phyloP scores from a whole-genome alignment of 2,329 filamentous ascomycete genomes.

The Aspergillus fumigatiaffinis region DNA sequence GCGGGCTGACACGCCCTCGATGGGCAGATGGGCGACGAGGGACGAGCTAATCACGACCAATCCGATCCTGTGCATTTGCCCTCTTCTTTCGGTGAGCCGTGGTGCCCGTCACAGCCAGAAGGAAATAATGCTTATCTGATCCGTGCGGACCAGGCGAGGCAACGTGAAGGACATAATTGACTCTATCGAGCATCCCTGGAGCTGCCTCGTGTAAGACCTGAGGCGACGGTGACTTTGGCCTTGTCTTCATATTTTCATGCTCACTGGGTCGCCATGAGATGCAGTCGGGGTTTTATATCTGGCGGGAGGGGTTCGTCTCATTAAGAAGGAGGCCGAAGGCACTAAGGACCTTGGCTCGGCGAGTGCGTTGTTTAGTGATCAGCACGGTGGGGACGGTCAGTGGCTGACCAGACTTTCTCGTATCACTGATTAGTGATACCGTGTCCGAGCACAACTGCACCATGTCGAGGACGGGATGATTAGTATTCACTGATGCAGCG shows the following conservation, averaged over 20 bases:
- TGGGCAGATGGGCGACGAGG: not conserved
- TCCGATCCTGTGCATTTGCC: not conserved
- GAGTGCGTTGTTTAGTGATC: not conserved
- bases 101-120: not conserved
- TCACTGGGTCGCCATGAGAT: not conserved
- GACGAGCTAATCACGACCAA: not conserved
- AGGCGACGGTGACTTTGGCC: slow-evolving; percentile 13
- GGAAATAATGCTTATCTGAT: not conserved
- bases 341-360: not conserved
- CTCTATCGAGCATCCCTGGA: slow-evolving; percentile 7
- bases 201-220: slow-evolving; percentile 11
- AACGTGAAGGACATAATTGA: slow-evolving; percentile 18
- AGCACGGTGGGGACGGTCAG: not conserved
- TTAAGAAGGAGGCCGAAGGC: not conserved
- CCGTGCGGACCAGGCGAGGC: slow-evolving; percentile 15
- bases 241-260: slow-evolving; percentile 1
- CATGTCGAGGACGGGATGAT: not conserved
- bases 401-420: not conserved
- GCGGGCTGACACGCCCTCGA: not conserved
- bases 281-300: not conserved
- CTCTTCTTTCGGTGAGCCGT: not conserved
- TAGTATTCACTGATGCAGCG: not conserved
- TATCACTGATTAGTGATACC: not conserved
- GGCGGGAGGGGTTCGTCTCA: not conserved
- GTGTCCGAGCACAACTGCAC: too few species aligned